Conservation (phyloP, 768 basidiomycete genomes). For the Boletus bicolor region DNA sequence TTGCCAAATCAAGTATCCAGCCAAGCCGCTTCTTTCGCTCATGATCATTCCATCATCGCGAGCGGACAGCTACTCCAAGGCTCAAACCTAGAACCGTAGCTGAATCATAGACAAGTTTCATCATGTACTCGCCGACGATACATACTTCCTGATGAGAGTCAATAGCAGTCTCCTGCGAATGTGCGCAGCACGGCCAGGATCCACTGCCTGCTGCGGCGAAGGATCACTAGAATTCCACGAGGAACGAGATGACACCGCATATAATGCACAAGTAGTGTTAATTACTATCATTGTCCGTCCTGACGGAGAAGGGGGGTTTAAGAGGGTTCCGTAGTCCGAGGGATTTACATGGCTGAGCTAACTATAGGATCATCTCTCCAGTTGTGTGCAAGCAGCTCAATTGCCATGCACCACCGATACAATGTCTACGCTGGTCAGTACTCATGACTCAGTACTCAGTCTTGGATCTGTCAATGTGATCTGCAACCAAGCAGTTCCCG, state of each 20-base stretch:
- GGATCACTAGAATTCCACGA: neutral
- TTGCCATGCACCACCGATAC: neutral
- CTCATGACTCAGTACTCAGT: too few relatives aligned
- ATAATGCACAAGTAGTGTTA: slow-evolving; percentile 44
- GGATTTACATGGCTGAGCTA: too few relatives aligned
- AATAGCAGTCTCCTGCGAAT: neutral
- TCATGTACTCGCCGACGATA: neutral
- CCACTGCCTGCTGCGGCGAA: neutral
- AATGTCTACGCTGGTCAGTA: too few relatives aligned
- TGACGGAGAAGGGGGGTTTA: slow-evolving; percentile 40
- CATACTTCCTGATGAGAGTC: neutral
- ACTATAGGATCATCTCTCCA: neutral
- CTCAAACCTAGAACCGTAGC: too few relatives aligned
- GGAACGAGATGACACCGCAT: neutral
- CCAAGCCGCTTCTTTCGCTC: too few relatives aligned
- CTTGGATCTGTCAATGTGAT: too few relatives aligned
- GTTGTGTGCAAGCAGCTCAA: neutral
- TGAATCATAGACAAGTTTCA: neutral
- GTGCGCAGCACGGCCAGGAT: neutral
- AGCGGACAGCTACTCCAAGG: neutral
- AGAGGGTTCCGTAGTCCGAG: too few relatives aligned
- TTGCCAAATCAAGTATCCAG: slow-evolving; percentile 10
- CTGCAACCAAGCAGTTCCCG: too few relatives aligned
- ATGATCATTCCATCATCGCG: neutral
- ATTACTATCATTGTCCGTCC: slow-evolving; percentile 49